These are phyloP conservation scores for Takashimella koratensis DNA, from an alignment of 1,284 basidiomycete species.

Conservation along the genomic window DNA sequence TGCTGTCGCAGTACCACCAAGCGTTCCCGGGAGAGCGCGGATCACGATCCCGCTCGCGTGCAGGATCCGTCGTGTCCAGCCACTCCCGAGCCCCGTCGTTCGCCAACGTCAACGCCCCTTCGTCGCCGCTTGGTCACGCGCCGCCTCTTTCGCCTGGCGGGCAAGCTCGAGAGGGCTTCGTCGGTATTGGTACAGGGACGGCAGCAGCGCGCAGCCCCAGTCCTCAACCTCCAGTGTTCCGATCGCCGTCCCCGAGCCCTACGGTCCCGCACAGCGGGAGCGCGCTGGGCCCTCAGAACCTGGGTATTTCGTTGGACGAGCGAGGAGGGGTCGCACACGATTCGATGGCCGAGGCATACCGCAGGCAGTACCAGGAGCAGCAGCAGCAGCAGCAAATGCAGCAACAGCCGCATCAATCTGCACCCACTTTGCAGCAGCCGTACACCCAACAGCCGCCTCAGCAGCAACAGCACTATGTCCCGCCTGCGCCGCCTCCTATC, in stretches of 20 bases:
- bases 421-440: constrained; percentile 11
- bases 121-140: constrained; percentile 17
- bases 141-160: constrained; percentile 21
- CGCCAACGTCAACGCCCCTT: constrained; percentile 10
- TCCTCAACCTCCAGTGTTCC: constrained; percentile 55
- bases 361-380: constrained; percentile 43
- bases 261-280: constrained; percentile 13
- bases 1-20: constrained; percentile 73
- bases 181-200: constrained; percentile 68
- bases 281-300: constrained; percentile 43
- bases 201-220: constrained; percentile 50
- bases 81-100: constrained; percentile 46
- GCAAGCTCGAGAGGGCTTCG: constrained; percentile 58
- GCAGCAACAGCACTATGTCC: constrained; percentile 20
- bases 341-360: constrained; percentile 63
- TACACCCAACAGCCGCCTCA: constrained; percentile 8
- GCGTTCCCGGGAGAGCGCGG: constrained; percentile 77
- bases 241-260: constrained; percentile 39
- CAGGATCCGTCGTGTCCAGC: constrained; percentile 43
- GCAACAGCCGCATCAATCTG: constrained; percentile 7
- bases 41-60: constrained; percentile 51
- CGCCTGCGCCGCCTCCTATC: constrained; percentile 11
- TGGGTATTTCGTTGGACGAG: constrained; percentile 75
- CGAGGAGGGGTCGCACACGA: constrained; percentile 74
- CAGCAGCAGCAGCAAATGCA: constrained; percentile 27